These are phyloP conservation scores for Senna tora DNA, from an alignment of 306 rosid species.

Conservation along the genomic window DNA sequence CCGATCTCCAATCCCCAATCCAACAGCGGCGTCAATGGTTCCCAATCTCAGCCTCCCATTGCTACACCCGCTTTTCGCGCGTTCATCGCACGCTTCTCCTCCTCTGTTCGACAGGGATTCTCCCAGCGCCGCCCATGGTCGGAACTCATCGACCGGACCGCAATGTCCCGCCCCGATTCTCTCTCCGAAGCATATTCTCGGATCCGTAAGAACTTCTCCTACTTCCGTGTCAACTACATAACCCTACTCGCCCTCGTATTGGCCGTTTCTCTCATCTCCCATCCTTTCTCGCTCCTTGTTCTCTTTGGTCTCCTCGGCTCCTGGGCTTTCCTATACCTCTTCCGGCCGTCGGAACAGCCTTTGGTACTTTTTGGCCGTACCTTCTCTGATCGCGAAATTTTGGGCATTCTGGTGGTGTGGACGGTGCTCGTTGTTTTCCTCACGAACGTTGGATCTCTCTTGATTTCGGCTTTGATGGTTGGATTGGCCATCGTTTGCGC, in stretches of 20 bases:
- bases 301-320: slow-evolving; percentile 79
- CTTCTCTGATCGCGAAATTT: slow-evolving; percentile 79
- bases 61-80: slow-evolving; percentile 88
- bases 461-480: slow-evolving; percentile 74
- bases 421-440: slow-evolving; percentile 78
- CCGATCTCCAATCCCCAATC: slow-evolving; percentile 69
- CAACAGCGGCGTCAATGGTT: slow-evolving; percentile 9
- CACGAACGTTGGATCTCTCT: slow-evolving; percentile 89
- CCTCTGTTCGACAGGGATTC: slow-evolving; percentile 72
- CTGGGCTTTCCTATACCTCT: slow-evolving; percentile 82
- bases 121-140: slow-evolving; percentile 91
- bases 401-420: slow-evolving; percentile 57
- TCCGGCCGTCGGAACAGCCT: slow-evolving; percentile 89
- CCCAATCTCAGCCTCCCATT: slow-evolving; percentile 66
- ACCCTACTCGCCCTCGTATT: slow-evolving; percentile 64
- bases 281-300: slow-evolving; percentile 79
- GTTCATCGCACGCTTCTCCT: slow-evolving; percentile 71
- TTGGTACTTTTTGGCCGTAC: slow-evolving; percentile 74
- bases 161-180: slow-evolving; percentile 68
- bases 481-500: slow-evolving; percentile 72
- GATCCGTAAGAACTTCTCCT: slow-evolving; percentile 83
- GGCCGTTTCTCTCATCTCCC: slow-evolving; percentile 75
- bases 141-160: slow-evolving; percentile 73
- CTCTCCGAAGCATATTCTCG: slow-evolving; percentile 90
- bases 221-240: slow-evolving; percentile 89